Percentiles rank a stretch among this genome's conserved stretches.
Evolutionary conservation across 2,329 filamentous ascomycete genomes (phyloP).

Genomic region (Paraphoma sp.): DNA sequence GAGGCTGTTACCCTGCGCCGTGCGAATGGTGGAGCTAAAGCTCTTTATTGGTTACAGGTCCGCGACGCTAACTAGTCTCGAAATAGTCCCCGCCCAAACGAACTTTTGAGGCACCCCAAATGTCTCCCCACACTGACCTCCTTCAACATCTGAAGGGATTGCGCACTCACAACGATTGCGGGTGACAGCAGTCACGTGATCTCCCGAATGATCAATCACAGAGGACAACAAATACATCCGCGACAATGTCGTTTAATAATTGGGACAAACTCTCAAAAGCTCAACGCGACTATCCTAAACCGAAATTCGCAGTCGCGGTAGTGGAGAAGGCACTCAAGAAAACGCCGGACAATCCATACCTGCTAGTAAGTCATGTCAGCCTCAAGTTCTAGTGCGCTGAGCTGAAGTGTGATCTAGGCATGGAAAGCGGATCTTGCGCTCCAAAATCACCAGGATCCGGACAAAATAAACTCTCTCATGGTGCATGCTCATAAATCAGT

Average conservation of each 20-base stretch:
- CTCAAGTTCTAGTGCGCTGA: neutral
- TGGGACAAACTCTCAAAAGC: slow-evolving; percentile 44
- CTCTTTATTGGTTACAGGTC: too few species aligned
- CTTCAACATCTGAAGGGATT: too few species aligned
- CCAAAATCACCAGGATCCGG: slow-evolving; percentile 17
- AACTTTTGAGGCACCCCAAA: too few species aligned
- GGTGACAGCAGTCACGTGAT: too few species aligned
- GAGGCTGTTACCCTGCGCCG: too few species aligned
- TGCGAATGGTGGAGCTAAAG: too few species aligned
- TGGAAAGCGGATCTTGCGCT: slow-evolving; percentile 41
- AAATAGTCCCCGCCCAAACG: too few species aligned
- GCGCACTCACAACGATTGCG: too few species aligned
- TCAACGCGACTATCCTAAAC: slow-evolving; percentile 40
- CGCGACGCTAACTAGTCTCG: too few species aligned
- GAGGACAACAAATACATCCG: neutral
- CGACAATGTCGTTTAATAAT: slow-evolving; percentile 40
- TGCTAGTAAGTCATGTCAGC: slow-evolving; percentile 26
- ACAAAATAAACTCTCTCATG: slow-evolving; percentile 17
- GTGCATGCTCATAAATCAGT: slow-evolving; percentile 27
- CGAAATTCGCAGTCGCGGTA: slow-evolving; percentile 43
- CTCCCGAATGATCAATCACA: neutral
- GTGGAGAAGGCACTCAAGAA: slow-evolving; percentile 45
- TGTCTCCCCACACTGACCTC: too few species aligned
- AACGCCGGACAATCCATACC: slow-evolving; percentile 43
- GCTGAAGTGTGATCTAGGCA: slow-evolving; percentile 23